Evolutionary conservation across 2,329 filamentous ascomycete genomes (phyloP).

Genomic region (Fusarium cicatricum): DNA sequence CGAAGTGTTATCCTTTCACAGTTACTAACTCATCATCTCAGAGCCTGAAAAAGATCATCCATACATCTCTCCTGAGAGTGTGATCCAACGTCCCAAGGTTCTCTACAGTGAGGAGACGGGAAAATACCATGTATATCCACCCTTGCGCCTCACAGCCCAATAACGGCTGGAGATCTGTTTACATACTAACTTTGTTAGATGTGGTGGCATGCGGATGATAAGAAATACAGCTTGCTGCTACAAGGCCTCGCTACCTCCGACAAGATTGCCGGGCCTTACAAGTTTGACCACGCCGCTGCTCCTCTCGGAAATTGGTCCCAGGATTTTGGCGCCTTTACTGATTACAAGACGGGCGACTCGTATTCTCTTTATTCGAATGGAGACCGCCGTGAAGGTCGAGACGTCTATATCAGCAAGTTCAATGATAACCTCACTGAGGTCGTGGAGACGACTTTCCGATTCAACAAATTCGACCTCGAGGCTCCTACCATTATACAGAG

Average conservation of each 20-base stretch:
- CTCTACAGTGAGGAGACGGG: slow-evolving; percentile 62
- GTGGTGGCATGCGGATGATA: slow-evolving; percentile 70
- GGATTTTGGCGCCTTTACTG: slow-evolving; percentile 68
- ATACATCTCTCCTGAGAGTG: slow-evolving; percentile 62
- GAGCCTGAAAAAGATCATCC: slow-evolving; percentile 62
- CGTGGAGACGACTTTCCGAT: slow-evolving; percentile 61
- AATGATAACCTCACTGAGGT: slow-evolving; percentile 61
- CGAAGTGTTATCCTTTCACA: too few relatives aligned
- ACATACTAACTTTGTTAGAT: slow-evolving; percentile 42
- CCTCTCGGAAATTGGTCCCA: slow-evolving; percentile 70
- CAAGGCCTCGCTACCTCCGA: slow-evolving; percentile 65
- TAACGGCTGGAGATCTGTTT: too few relatives aligned
- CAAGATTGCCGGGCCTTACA: slow-evolving; percentile 62
- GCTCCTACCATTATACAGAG: slow-evolving; percentile 68
- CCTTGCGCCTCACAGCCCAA: background rate
- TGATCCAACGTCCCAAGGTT: slow-evolving; percentile 71
- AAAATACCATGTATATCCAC: slow-evolving; percentile 61
- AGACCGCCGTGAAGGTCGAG: slow-evolving; percentile 61
- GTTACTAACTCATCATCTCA: slow-evolving; percentile 8
- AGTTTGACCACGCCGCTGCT: slow-evolving; percentile 60
- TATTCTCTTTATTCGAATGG: slow-evolving; percentile 69
- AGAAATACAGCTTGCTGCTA: slow-evolving; percentile 62
- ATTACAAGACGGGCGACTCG: slow-evolving; percentile 63
- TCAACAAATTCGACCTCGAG: slow-evolving; percentile 67
- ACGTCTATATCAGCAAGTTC: slow-evolving; percentile 64